Evolutionary conservation across 257 asterid genomes (phyloP), one percentile per base, ranked within the genome.

Genomic region (Solanum clarkiae): DNA sequence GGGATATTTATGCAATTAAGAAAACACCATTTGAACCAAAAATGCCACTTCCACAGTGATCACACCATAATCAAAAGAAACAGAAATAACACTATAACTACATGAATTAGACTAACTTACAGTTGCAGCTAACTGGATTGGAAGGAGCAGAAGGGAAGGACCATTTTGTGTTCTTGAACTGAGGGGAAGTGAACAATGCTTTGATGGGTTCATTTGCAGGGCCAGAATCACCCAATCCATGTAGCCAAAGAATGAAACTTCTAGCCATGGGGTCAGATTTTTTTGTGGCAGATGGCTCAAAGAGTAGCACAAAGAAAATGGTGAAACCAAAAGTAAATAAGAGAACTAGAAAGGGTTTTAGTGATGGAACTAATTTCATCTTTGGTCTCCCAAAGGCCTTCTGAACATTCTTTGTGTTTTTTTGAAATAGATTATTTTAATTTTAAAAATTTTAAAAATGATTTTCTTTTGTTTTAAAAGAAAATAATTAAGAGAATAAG

Each of bases 141-240:
- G 89, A 85, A 83, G 99, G 97, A n/a, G 99, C 99, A 42, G 99
- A 97, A 86, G 99, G 99, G 88, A 97, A 97, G 44, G 96, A 86
- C 99, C 99, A 97, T 47, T 89, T 87, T 88, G 98, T 91, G 91
- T 86, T 90, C 12, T 88, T 90, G 92, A 95, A 95, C 80, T 88
- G 91, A 56, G 95, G 90, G 5, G 99, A 93, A 84, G 94, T 92
- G 91, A 97, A 97, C 65, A 95, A 82, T 82, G 92, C 75, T 91
- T 89, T 95, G 90, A 95, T 95, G 59, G 98, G 98, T 82, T 97
- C 99, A 87, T 96, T 96, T 77, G 98, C 98, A 10, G 97, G 97
- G 62, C 99, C 99, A 87, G 98, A 93, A 86, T 94, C 98, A 84
- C 98, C 99, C 89, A 95, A 92, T 17, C 99, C 98, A 63, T 97